Base-by-base conservation (phyloP, 2,329 filamentous ascomycete genomes). In the Scedosporium boydii region DNA sequence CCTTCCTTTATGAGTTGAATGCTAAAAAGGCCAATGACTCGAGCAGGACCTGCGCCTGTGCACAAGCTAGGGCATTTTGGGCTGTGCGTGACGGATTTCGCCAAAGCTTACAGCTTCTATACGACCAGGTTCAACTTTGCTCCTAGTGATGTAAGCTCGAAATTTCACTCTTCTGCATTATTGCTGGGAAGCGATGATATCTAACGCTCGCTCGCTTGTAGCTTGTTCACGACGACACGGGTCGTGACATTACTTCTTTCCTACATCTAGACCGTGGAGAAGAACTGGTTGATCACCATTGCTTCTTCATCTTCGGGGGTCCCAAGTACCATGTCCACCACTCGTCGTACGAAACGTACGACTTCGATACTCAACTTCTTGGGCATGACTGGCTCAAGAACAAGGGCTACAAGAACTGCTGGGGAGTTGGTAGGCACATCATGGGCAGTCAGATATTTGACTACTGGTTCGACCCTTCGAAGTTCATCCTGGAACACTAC, bases 361-460 rank as follows among this genome's bases (percentile, higher is more conserved):
- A 87, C 67, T 84, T 84, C 65, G 85, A 87, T 67, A 81, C 80
- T 1, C 84, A 87, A 74, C 72, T 77, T n/a, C 70, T 87, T 2
- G 85, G 84, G 0, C 85, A 87, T 68, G 75, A 84, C 59, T 86
- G 82, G 79, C 72, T 88, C 56, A 74, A 71, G 0, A 70, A 77
- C 51, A 81, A 82, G 67, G 78, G 77, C 2, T 86, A 82, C 65
- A 77, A 77, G 64, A 75, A 72, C 38, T 79, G 83, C 16, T 87
- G 84, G 85, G 85, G 85, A 0, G 79, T 87, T 0, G 85, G 85
- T 0, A 72, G 85, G 53, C 84, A 87, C 72, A 77, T 86, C 9
- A 69, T 87, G 27, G 84, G 84, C 1, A 79, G 75, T 58, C 84
- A 87, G 70, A 79, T 87, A 46, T 87, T 87, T 65, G 84, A 87